Evolutionary conservation across 805 yeast genomes (phyloP).

Genomic region (Teunomyces aglyptinius): DNA sequence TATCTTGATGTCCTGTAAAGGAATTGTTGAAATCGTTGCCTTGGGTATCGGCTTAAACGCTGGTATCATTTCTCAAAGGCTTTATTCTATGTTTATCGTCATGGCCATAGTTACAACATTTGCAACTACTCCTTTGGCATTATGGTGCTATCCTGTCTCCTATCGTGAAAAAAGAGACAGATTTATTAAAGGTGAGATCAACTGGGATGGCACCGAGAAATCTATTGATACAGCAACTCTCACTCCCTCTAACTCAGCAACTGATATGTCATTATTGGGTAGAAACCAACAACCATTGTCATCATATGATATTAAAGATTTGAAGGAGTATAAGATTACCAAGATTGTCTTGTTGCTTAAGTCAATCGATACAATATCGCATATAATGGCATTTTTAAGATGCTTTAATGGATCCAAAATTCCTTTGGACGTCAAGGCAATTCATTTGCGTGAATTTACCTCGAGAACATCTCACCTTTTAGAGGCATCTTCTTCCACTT

Average conservation of each 20-base stretch:
- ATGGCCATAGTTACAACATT: slow-evolving; percentile 82
- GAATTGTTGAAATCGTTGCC: slow-evolving; percentile 82
- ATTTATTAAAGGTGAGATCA: slow-evolving; percentile 23
- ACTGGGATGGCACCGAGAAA: slow-evolving; percentile 23
- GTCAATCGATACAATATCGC: slow-evolving; percentile 31
- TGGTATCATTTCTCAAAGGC: slow-evolving; percentile 59
- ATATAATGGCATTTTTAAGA: slow-evolving; percentile 32
- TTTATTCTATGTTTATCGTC: slow-evolving; percentile 76
- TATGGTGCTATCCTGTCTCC: slow-evolving; percentile 56
- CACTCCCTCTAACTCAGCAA: slow-evolving; percentile 1
- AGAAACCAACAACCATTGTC: slow-evolving; percentile 5
- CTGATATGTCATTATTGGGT: background rate
- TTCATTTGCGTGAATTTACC: slow-evolving; percentile 58
- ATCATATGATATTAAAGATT: slow-evolving; percentile 12
- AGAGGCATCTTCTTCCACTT: slow-evolving; percentile 50
- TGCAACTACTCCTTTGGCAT: slow-evolving; percentile 73
- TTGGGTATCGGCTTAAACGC: slow-evolving; percentile 72
- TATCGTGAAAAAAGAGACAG: slow-evolving; percentile 52
- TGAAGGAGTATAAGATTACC: slow-evolving; percentile 21
- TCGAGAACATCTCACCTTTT: slow-evolving; percentile 69
- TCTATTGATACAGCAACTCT: slow-evolving; percentile 6
- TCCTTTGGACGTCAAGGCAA: slow-evolving; percentile 41
- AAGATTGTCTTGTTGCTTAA: slow-evolving; percentile 27
- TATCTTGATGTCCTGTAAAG: slow-evolving; percentile 82
- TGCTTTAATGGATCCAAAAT: slow-evolving; percentile 18